These are phyloP conservation scores for Lipomyces chichibuensis DNA, from an alignment of 805 yeast genomes.

Conservation along the genomic window DNA sequence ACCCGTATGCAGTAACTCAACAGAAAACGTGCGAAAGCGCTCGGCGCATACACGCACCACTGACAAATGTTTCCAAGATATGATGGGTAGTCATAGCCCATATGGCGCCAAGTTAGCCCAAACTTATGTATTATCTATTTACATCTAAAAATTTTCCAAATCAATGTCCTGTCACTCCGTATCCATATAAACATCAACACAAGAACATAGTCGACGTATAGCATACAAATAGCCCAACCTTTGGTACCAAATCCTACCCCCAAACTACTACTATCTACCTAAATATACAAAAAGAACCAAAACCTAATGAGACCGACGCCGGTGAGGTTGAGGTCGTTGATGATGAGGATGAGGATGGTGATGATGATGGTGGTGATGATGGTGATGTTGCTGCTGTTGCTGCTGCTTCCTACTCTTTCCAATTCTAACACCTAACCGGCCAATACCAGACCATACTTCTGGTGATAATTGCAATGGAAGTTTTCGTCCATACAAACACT, in stretches of 20 bases:
- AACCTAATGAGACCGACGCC: not conserved
- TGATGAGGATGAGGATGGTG: not conserved
- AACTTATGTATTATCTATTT: not conserved
- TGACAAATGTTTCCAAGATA: too few relatives aligned
- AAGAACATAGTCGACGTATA: not conserved
- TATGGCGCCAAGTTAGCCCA: not conserved
- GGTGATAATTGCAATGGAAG: slow-evolving; percentile 70
- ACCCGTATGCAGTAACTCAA: too few relatives aligned
- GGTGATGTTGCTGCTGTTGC: slow-evolving; percentile 8
- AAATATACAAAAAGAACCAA: not conserved
- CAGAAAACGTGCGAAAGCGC: too few relatives aligned
- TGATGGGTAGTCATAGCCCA: too few relatives aligned
- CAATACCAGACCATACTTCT: slow-evolving; percentile 79
- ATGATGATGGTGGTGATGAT: not conserved
- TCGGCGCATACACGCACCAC: too few relatives aligned
- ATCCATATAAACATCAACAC: not conserved
- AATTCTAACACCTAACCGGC: slow-evolving; percentile 45
- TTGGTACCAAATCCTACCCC: not conserved
- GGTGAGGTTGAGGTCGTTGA: not conserved
- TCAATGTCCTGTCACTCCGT: not conserved
- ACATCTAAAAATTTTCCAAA: not conserved
- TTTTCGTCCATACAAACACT: slow-evolving; percentile 90
- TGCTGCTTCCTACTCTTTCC: slow-evolving; percentile 13
- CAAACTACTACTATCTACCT: not conserved
- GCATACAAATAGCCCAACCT: not conserved